These are phyloP conservation scores for Polygonum maritimum DNA, from an alignment of 148 eudicot genomes.

Conservation along the genomic window DNA sequence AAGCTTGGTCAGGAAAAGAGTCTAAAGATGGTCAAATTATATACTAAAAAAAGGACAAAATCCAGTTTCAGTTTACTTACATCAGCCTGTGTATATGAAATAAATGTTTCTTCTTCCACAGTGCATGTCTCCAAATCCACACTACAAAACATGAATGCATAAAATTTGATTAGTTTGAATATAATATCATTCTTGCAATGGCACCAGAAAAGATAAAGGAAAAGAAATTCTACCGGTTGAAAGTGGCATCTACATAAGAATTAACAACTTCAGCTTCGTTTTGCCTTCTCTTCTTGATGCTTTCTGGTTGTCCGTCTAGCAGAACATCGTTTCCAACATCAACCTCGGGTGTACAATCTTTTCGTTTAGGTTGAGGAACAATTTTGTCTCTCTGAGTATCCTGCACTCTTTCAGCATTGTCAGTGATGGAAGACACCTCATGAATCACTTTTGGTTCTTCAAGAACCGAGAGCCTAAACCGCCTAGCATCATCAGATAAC, in stretches of 20 bases:
- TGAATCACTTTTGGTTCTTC: constrained; percentile 38
- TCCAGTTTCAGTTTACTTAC: not conserved
- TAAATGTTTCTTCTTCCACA: constrained; percentile 11
- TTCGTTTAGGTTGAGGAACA: not conserved
- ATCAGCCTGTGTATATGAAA: constrained; percentile 8
- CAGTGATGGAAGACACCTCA: constrained; percentile 30
- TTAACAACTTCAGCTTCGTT: not conserved
- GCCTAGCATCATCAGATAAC: constrained; percentile 10
- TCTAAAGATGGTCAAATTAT: not conserved
- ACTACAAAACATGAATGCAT: not conserved
- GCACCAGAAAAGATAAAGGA: not conserved
- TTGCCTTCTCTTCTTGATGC: not conserved
- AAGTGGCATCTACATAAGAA: not conserved
- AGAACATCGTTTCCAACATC: not conserved
- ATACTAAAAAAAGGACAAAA: not conserved
- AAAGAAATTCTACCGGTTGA: not conserved
- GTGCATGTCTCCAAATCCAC: constrained; percentile 4
- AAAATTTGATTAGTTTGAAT: not conserved
- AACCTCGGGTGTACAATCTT: not conserved
- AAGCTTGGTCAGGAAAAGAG: not conserved
- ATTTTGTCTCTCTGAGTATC: not conserved
- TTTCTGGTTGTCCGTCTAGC: not conserved
- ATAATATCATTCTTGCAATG: not conserved
- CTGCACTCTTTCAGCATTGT: constrained; percentile 11
- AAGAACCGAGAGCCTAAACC: constrained; percentile 14